A percentile compares a stretch with the other conserved stretches of the same genome.
Conservation (phyloP, 495 filamentous ascomycete genomes). For the Ramalina peruviana region DNA sequence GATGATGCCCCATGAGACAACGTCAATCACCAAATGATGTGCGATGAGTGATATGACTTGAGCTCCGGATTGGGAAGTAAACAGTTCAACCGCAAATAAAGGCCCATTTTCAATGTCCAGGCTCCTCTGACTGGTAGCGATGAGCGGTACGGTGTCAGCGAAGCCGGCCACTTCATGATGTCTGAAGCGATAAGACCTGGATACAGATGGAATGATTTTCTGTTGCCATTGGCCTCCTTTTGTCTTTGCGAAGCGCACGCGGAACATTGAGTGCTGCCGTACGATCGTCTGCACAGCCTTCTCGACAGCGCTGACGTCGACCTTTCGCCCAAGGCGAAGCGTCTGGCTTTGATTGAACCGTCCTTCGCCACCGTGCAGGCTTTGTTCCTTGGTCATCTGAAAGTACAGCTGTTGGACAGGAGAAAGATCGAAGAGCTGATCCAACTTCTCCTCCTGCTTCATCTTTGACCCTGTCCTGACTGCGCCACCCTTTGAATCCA, state of each 20-base stretch:
- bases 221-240: conserved; percentile 11
- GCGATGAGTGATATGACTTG: conserved; percentile 23
- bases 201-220: conserved; percentile 1
- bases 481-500: neutral
- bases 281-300: conserved; percentile 2
- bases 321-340: conserved; percentile 6
- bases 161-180: conserved; percentile 2
- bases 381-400: conserved; percentile 1
- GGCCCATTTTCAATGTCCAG: conserved; percentile 27
- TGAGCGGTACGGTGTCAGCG: conserved; percentile 1
- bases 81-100: conserved; percentile 31
- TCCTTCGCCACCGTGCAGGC: conserved; percentile 1
- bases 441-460: conserved; percentile 6
- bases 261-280: conserved; percentile 10
- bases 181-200: conserved; percentile 4
- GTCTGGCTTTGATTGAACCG: conserved; percentile 19
- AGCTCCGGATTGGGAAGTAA: conserved; percentile 5
- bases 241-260: conserved; percentile 3
- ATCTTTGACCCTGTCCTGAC: conserved; percentile 1
- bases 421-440: conserved; percentile 21
- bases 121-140: conserved; percentile 9
- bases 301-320: neutral
- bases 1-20: conserved; percentile 45
- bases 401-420: conserved; percentile 34
- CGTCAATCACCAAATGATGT: conserved; percentile 46